These are phyloP conservation scores for Candida odintsovae DNA, from an alignment of 805 yeast genomes.

Conservation along the genomic window DNA sequence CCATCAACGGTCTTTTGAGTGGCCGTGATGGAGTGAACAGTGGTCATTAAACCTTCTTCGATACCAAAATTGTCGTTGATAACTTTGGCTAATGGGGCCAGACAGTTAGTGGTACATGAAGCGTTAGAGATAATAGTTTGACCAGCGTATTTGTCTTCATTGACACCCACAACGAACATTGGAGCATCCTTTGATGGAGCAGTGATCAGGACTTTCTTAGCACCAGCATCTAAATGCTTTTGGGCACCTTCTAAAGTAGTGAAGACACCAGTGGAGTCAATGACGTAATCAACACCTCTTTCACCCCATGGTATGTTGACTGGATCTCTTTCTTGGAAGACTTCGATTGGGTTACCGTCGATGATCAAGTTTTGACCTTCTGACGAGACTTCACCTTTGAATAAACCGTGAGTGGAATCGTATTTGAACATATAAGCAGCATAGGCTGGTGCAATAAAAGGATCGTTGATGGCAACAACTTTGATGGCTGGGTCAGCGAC, in stretches of 20 bases:
- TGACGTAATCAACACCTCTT: slow-evolving; percentile 53
- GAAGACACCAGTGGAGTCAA: slow-evolving; percentile 72
- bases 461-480: slow-evolving; percentile 65
- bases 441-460: slow-evolving; percentile 61
- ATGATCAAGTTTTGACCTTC: slow-evolving; percentile 47
- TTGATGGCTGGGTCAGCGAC: slow-evolving; percentile 44
- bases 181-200: slow-evolving; percentile 71
- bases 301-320: slow-evolving; percentile 64
- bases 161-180: slow-evolving; percentile 70
- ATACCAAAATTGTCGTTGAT: slow-evolving; percentile 61
- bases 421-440: slow-evolving; percentile 74
- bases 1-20: slow-evolving; percentile 73
- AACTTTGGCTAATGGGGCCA: slow-evolving; percentile 68
- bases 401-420: slow-evolving; percentile 67
- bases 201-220: slow-evolving; percentile 66
- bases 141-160: slow-evolving; percentile 54
- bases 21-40: slow-evolving; percentile 68
- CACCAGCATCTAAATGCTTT: slow-evolving; percentile 68
- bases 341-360: slow-evolving; percentile 44
- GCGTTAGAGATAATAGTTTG: slow-evolving; percentile 61
- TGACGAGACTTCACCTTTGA: slow-evolving; percentile 50
- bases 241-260: slow-evolving; percentile 59
- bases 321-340: slow-evolving; percentile 65
- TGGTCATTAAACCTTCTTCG: slow-evolving; percentile 73
- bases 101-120: slow-evolving; percentile 71